phyloP scores from a whole-genome alignment of 495 filamentous ascomycete genomes.

The Podospora tetraspora region DNA sequence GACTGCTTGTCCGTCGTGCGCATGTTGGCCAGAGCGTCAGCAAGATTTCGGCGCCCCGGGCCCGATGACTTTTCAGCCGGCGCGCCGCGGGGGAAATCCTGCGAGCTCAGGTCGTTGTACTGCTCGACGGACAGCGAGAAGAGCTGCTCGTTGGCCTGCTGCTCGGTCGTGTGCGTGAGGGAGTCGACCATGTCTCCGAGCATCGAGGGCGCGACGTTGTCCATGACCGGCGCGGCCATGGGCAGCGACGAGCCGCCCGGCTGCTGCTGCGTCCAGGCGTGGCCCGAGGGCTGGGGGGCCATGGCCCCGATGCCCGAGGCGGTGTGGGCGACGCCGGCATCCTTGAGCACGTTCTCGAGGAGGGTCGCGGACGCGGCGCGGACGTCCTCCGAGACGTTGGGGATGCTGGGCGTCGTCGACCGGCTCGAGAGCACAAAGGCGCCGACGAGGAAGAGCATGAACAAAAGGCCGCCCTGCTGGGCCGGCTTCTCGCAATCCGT shows the following conservation, averaged over 20 bases:
- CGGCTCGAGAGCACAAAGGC: slow-evolving; percentile 91
- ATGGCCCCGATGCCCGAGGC: slow-evolving; percentile 42
- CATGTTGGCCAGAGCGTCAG: slow-evolving; percentile 77
- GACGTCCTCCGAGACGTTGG: slow-evolving; percentile 86
- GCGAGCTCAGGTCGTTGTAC: slow-evolving; percentile 78
- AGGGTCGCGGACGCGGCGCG: slow-evolving; percentile 87
- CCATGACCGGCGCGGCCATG: slow-evolving; percentile 48
- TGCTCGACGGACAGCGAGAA: slow-evolving; percentile 82
- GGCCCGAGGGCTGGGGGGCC: slow-evolving; percentile 47
- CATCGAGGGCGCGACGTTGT: slow-evolving; percentile 55
- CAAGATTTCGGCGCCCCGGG: slow-evolving; percentile 65
- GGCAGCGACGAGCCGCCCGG: slow-evolving; percentile 35
- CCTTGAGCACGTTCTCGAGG: slow-evolving; percentile 80
- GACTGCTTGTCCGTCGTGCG: slow-evolving; percentile 58
- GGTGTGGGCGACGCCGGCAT: slow-evolving; percentile 58
- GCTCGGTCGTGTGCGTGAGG: slow-evolving; percentile 68
- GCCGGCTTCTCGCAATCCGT: slow-evolving; percentile 57
- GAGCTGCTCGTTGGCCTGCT: slow-evolving; percentile 84
- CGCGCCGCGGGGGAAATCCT: slow-evolving; percentile 54
- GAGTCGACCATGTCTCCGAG: slow-evolving; percentile 71
- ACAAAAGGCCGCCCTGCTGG: slow-evolving; percentile 58
- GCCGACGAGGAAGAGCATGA: slow-evolving; percentile 91
- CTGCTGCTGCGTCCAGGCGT: slow-evolving; percentile 39
- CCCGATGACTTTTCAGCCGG: slow-evolving; percentile 44
- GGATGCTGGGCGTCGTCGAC: slow-evolving; percentile 61